A percentile compares a stretch with the other conserved stretches of the same genome.
phyloP scores from a whole-genome alignment of 345 rosid species.

The Aquilaria sinensis region DNA sequence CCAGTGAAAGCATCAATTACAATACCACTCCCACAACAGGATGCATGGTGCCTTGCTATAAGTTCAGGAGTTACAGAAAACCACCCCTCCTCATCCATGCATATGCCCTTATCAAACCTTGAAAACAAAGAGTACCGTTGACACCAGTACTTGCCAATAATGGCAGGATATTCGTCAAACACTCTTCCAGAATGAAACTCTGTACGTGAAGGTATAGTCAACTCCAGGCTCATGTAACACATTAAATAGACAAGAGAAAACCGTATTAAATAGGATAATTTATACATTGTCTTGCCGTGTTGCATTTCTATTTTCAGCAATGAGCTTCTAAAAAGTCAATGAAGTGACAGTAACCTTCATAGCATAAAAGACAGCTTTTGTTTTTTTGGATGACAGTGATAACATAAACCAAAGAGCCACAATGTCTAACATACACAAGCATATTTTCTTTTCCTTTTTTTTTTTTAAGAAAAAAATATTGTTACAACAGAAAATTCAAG shows the following conservation, averaged over 20 bases:
- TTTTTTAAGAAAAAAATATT: no score
- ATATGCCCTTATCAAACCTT: slow-evolving; percentile 70
- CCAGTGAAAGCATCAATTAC: slow-evolving; percentile 85
- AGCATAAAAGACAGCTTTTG: slow-evolving; percentile 3
- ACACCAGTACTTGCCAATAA: slow-evolving; percentile 69
- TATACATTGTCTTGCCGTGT: background rate
- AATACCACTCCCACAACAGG: slow-evolving; percentile 47
- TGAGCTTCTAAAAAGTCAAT: background rate
- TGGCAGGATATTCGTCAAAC: slow-evolving; percentile 35
- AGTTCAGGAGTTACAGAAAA: slow-evolving; percentile 94
- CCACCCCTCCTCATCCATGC: slow-evolving; percentile 99
- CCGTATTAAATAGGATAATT: background rate
- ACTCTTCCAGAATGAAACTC: slow-evolving; percentile 35
- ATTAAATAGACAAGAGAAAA: background rate
- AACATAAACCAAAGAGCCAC: no score
- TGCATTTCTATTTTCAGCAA: background rate
- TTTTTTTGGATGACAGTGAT: background rate
- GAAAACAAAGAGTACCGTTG: slow-evolving; percentile 81
- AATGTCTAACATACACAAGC: no score
- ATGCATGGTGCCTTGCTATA: slow-evolving; percentile 83
- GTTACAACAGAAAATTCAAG: no score
- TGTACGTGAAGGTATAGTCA: slow-evolving; percentile 23
- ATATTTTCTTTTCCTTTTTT: no score
- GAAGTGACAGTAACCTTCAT: background rate
- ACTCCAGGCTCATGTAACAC: background rate